Percentiles rank a stretch among this genome's conserved stretches.
Evolutionary conservation across 2,329 filamentous ascomycete genomes (phyloP).

Genomic region (Penicillium sp.): DNA sequence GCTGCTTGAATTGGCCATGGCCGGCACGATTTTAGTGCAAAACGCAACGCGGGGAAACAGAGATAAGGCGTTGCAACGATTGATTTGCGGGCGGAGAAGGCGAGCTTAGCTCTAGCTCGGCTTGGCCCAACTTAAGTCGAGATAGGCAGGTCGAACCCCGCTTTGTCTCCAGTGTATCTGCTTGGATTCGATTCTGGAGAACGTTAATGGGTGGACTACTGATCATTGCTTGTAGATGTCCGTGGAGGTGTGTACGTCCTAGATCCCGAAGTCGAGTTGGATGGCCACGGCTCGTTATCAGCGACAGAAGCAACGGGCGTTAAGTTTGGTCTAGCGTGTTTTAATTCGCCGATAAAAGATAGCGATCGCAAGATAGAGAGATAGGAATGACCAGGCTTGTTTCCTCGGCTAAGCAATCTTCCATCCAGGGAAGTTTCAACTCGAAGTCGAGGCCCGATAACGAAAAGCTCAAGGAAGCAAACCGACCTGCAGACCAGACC

Average conservation of each 20-base stretch:
- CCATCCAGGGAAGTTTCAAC: not conserved
- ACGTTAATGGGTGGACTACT: not conserved
- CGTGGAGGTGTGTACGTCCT: not conserved
- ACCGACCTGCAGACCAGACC: not conserved
- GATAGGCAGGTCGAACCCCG: constrained; percentile 11
- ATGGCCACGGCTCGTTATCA: not conserved
- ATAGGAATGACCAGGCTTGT: not conserved
- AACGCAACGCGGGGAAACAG: constrained; percentile 2
- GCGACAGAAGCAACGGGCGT: too few relatives aligned
- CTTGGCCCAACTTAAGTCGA: not conserved
- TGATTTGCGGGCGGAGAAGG: not conserved
- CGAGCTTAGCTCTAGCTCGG: not conserved
- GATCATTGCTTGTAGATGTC: not conserved
- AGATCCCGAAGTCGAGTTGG: not conserved
- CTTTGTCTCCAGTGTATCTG: not conserved
- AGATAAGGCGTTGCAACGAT: constrained; percentile 7
- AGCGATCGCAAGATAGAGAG: not conserved
- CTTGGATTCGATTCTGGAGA: not conserved
- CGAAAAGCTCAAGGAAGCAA: not conserved
- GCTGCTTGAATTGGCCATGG: not conserved
- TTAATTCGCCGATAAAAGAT: not conserved
- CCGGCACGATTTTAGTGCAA: constrained; percentile 1
- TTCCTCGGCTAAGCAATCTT: not conserved
- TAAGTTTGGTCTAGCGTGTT: not conserved
- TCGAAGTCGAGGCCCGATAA: not conserved